These are phyloP conservation scores for Arctium minus DNA, from an alignment of 129 eudicot species.

Conservation along the genomic window DNA sequence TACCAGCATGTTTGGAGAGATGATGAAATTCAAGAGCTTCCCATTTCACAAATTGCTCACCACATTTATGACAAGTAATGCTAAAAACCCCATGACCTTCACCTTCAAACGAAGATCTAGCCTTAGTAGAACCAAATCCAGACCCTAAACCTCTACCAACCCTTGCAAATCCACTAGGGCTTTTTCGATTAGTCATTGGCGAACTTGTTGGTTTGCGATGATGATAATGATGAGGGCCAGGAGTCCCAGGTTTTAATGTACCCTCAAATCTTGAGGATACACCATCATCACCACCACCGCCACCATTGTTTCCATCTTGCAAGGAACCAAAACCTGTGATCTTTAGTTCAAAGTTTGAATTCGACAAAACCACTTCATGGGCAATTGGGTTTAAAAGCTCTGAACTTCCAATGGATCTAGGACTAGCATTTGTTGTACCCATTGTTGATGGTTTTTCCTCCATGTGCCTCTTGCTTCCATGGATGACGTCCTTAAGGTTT, in stretches of 20 bases:
- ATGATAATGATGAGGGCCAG: conserved; percentile 53
- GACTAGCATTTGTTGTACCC: conserved; percentile 46
- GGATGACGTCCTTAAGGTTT: conserved; percentile 61
- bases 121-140: conserved; percentile 37
- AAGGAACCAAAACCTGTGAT: conserved; percentile 45
- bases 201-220: conserved; percentile 31
- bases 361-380: conserved; percentile 66
- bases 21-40: conserved; percentile 81
- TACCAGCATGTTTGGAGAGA: conserved; percentile 92
- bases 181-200: conserved; percentile 28
- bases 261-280: conserved; percentile 51
- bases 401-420: conserved; percentile 79
- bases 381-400: conserved; percentile 73
- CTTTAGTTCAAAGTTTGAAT: conserved; percentile 62
- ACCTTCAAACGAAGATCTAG: conserved; percentile 46
- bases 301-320: conserved; percentile 33
- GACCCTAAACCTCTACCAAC: conserved; percentile 42
- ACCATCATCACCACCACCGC: conserved; percentile 20
- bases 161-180: conserved; percentile 18
- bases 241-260: conserved; percentile 68
- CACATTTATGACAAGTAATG: conserved; percentile 69
- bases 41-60: conserved; percentile 70
- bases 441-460: conserved; percentile 47
- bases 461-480: conserved; percentile 71
- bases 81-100: conserved; percentile 37